A percentile compares a stretch with the other conserved stretches of the same genome.
Conservation (phyloP, 345 rosid genomes). For the Firmiana major region DNA sequence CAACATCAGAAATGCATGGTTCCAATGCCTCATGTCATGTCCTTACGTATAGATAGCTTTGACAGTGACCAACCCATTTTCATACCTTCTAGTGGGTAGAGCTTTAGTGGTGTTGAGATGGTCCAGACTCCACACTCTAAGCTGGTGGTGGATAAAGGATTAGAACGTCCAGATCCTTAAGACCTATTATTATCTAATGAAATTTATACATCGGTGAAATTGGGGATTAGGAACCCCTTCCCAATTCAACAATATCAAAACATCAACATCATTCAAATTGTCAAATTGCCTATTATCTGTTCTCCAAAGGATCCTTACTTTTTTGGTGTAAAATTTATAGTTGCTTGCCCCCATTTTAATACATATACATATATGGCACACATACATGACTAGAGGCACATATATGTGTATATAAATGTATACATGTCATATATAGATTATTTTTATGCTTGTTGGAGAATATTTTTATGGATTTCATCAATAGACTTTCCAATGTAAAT, state of each 20-base stretch:
- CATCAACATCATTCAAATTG: background rate
- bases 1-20: background rate
- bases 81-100: background rate
- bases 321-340: background rate
- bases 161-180: background rate
- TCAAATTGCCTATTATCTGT: background rate
- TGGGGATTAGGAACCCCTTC: background rate
- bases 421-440: too few relatives aligned
- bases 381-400: too few relatives aligned
- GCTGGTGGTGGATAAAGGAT: background rate
- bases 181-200: background rate
- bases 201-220: background rate
- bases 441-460: too few relatives aligned
- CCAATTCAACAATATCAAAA: background rate
- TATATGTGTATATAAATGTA: too few relatives aligned
- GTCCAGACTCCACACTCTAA: background rate
- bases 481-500: too few relatives aligned
- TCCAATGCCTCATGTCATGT: background rate
- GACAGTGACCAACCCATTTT: background rate
- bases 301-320: background rate
- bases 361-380: too few relatives aligned
- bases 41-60: background rate
- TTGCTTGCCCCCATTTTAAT: background rate
- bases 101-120: background rate
- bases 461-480: too few relatives aligned